phyloP scores from a whole-genome alignment of 306 rosid species.

The Malus domestica region ASM211411v1 NC_041802.1:2675001-2675500 shows the following conservation, averaged over 20 bases:
- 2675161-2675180: too few species aligned
- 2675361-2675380: not conserved
- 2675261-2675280: conserved; percentile 12
- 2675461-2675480: conserved; percentile 78
- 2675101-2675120: not conserved
- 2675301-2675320: too few species aligned
- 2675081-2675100: too few species aligned
- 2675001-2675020: conserved; percentile 53
- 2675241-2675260: not conserved
- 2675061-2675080: too few species aligned
- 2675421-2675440: conserved; percentile 59
- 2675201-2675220: conserved; percentile 20
- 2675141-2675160: too few species aligned
- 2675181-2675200: too few species aligned
- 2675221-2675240: too few species aligned
- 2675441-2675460: conserved; percentile 78
- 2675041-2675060: not conserved
- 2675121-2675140: too few species aligned
- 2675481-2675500: conserved; percentile 85
- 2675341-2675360: too few species aligned
- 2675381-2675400: not conserved
- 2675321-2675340: conserved; percentile 28
- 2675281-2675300: too few species aligned
- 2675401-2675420: conserved; percentile 62
- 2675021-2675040: conserved; percentile 87